phyloP scores from a whole-genome alignment of 2,329 filamentous ascomycete species.

The Pseudocercospora eumusae region DNA sequence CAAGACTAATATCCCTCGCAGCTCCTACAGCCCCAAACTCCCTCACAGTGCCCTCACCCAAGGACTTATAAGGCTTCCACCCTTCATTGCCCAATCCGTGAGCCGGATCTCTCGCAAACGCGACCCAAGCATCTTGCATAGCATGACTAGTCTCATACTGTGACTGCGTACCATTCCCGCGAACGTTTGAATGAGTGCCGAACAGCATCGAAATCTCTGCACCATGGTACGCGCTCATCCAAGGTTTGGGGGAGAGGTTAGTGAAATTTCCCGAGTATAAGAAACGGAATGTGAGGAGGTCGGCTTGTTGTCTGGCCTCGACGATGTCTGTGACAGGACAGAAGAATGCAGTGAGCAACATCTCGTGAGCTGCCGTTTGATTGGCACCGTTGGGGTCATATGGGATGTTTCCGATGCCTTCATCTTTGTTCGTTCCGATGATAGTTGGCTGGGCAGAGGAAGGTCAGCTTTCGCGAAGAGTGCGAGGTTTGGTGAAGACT shows the following conservation, averaged over 20 bases:
- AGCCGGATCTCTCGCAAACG: constrained; percentile 41
- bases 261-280: neutral
- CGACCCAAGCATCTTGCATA: constrained; percentile 37
- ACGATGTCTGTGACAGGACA: neutral
- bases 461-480: neutral
- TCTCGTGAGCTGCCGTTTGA: neutral
- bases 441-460: constrained; percentile 11
- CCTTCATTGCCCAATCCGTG: constrained; percentile 30
- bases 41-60: neutral
- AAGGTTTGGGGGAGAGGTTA: neutral
- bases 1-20: neutral
- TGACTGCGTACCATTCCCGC: constrained; percentile 16
- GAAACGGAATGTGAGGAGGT: neutral
- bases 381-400: neutral
- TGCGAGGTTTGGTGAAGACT: constrained; percentile 9
- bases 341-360: neutral
- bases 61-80: constrained; percentile 24
- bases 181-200: constrained; percentile 28
- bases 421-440: constrained; percentile 2
- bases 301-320: neutral
- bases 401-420: neutral
- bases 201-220: constrained; percentile 39
- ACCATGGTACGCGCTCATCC: constrained; percentile 40
- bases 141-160: constrained; percentile 30
- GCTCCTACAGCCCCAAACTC: neutral